Evolutionary conservation across 2,329 filamentous ascomycete genomes (phyloP).

Genomic region (Colletotrichum australisinense): DNA sequence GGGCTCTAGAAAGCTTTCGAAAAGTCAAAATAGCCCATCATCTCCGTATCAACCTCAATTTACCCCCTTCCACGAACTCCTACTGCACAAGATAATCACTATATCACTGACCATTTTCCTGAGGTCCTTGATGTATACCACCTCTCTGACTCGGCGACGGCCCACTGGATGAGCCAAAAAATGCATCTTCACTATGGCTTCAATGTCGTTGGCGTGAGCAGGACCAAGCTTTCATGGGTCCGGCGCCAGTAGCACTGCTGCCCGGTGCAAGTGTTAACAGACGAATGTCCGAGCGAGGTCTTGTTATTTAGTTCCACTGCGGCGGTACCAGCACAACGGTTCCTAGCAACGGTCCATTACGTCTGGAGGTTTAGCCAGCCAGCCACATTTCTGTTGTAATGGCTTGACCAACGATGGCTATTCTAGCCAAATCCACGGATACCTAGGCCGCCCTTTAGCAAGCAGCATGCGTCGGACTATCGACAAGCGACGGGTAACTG

Average conservation of each 20-base stretch:
- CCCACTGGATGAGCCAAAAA: neutral
- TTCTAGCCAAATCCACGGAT: neutral
- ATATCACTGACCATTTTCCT: neutral
- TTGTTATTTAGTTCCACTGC: neutral
- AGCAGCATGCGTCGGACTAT: neutral
- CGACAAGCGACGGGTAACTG: neutral
- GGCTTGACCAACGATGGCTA: neutral
- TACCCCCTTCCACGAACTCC: neutral
- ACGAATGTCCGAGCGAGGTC: neutral
- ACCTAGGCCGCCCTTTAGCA: neutral
- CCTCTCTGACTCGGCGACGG: neutral
- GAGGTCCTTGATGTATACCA: neutral
- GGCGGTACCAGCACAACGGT: neutral
- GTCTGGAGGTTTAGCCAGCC: neutral
- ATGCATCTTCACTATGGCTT: neutral
- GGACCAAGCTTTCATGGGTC: neutral
- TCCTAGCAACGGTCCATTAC: neutral
- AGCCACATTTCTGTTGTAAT: neutral
- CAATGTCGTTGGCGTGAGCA: neutral
- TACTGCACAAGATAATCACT: neutral
- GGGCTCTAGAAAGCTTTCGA: neutral
- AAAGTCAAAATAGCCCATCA: neutral
- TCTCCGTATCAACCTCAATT: neutral
- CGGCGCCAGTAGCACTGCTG: neutral
- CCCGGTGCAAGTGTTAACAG: neutral